A percentile compares a stretch with the other conserved stretches of the same genome.
These are phyloP conservation scores for Candida boleticola DNA, from an alignment of 805 yeast species.

Conservation along the genomic window DNA sequence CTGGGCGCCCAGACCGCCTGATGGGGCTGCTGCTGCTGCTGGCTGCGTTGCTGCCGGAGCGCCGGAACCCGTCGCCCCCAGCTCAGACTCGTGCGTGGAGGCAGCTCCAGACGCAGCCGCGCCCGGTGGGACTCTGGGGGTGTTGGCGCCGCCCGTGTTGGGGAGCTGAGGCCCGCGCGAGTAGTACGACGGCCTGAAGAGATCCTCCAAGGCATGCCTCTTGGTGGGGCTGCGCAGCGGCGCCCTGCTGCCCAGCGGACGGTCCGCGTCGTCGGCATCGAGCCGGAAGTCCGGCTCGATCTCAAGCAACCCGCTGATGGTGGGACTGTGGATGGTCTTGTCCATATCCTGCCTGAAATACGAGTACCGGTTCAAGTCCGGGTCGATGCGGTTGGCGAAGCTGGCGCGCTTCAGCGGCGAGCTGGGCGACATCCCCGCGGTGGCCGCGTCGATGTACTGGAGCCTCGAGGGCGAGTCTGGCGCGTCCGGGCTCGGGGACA, in stretches of 20 bases:
- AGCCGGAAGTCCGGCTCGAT: conserved; percentile 5
- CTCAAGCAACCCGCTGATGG: conserved; percentile 71
- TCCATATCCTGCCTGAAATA: conserved; percentile 88
- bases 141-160: conserved; percentile 3
- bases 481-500: not conserved
- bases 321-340: conserved; percentile 87
- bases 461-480: not conserved
- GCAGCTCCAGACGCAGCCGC: no score
- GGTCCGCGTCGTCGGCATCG: conserved; percentile 7
- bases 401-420: not conserved
- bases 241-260: conserved; percentile 5
- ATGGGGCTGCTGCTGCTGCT: not conserved
- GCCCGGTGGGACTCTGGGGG: not conserved
- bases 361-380: conserved; percentile 64
- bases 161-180: conserved; percentile 4
- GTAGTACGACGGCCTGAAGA: conserved; percentile 26
- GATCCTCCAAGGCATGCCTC: conserved; percentile 14
- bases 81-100: not conserved
- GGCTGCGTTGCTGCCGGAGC: not conserved
- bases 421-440: not conserved
- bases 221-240: not conserved
- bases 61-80: not conserved
- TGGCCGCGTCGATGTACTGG: not conserved
- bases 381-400: conserved; percentile 7
- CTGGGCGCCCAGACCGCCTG: not conserved